Base-by-base conservation (phyloP, 306 rosid species). In the Luffa aegyptiaca region DNA sequence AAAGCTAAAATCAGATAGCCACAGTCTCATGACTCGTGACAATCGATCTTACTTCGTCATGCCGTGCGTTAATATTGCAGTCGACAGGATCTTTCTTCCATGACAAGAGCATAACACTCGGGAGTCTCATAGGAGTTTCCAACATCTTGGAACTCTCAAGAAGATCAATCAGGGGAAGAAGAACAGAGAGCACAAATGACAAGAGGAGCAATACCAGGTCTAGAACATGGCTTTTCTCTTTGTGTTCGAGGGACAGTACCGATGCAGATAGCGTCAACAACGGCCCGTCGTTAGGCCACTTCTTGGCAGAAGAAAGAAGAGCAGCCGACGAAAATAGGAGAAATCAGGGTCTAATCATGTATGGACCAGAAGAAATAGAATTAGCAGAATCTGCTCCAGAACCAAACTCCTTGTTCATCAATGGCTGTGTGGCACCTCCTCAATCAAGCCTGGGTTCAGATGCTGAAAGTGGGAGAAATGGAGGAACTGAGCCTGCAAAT, bases 41-140 rank as follows among this genome's bases (percentile, higher is more conserved):
- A 13, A 63, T 76, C 78, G 71, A 70, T 80, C 71, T 39, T 37
- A 80, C 62, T 72, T 74, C 80, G 20, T 26, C 16, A 3, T 83
- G 31, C 45, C 6, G 5, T 10, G 7, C 20, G 36, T 64, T 83
- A 35, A 62, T 36, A 42, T 52, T 82, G 83, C 88, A 93, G 97
- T 93, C 92, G 1, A 90, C 94, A 1, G 93, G 94, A 62, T 91
- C 94, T 0, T 93, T 93, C 81, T 93, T 88, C 81, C 90, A 79
- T 55, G 93, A 93, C 66, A 88, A 85, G 42, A 93, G 94, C 84
- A 90, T 84, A 56, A 93, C 96, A 49, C 88, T 93, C 4, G 96
- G 96, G 85, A 90, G 88, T 84, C 90, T 93, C 3, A 86, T 93
- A 36, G 94, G 94, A 35, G 90, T 90, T 36, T 87, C 89, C 3